A percentile compares a stretch with the other conserved stretches of the same genome.
Conservation (phyloP, 345 rosid genomes). For the Raphanus sativus region DNA sequence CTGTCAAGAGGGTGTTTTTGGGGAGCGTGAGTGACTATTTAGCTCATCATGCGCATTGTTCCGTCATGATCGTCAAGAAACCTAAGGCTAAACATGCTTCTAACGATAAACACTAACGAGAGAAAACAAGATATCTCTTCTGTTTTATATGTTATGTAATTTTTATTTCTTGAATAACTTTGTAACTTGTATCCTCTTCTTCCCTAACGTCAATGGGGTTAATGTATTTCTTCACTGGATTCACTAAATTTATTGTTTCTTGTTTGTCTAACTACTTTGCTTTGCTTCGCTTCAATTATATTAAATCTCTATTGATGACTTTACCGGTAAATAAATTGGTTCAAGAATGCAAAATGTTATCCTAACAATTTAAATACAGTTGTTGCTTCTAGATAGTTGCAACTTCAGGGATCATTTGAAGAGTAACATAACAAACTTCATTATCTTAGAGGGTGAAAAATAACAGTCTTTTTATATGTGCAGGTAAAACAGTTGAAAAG, state of each 20-base stretch:
- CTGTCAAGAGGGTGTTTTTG: constrained; percentile 41
- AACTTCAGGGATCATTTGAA: constrained; percentile 1
- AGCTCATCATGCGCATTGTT: constrained; percentile 37
- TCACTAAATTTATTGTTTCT: neutral
- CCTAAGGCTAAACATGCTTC: constrained; percentile 19
- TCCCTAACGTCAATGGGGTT: neutral
- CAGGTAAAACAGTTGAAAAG: no score
- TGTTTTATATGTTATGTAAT: neutral
- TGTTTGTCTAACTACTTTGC: neutral
- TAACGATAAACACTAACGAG: constrained; percentile 1
- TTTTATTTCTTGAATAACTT: neutral
- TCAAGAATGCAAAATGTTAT: neutral
- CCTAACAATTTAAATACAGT: neutral
- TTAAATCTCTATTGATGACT: constrained; percentile 3
- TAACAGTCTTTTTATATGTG: neutral
- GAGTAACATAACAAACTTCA: neutral
- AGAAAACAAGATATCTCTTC: neutral
- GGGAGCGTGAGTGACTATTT: constrained; percentile 37
- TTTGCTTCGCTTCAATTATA: constrained; percentile 6
- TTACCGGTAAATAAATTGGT: neutral
- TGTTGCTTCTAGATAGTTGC: neutral
- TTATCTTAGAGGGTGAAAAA: constrained; percentile 10
- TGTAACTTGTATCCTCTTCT: neutral
- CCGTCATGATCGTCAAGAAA: constrained; percentile 36
- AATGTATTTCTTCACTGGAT: constrained; percentile 7